These are phyloP conservation scores for Bacterosira constricta DNA, from an alignment of 108 stramenopile genomes.

Conservation along the genomic window DNA sequence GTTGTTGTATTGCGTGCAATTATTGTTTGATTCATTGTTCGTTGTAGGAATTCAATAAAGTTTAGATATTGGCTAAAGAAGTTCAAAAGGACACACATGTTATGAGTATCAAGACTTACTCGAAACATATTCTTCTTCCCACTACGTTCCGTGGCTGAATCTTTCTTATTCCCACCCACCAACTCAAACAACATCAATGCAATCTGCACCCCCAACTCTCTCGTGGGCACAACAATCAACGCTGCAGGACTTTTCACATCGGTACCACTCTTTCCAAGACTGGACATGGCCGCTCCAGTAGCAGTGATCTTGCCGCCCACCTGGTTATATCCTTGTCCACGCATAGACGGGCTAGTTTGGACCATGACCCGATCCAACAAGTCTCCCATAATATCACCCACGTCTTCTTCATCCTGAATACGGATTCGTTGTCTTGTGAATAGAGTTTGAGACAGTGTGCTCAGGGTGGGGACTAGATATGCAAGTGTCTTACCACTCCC, in stretches of 20 bases:
- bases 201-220: conserved; percentile 92
- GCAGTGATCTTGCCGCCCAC: conserved; percentile 45
- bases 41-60: not conserved
- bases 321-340: conserved; percentile 58
- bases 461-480: conserved; percentile 77
- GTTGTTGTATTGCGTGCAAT: not conserved
- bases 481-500: conserved; percentile 80
- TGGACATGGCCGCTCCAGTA: conserved; percentile 61
- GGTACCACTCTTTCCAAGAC: conserved; percentile 72
- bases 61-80: not conserved
- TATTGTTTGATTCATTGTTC: not conserved
- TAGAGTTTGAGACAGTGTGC: conserved; percentile 76
- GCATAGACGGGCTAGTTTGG: conserved; percentile 66
- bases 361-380: conserved; percentile 71
- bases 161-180: conserved; percentile 75
- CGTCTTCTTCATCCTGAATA: conserved; percentile 75
- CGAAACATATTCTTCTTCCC: conserved; percentile 75
- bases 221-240: conserved; percentile 90
- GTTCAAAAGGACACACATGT: not conserved
- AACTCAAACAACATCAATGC: conserved; percentile 69
- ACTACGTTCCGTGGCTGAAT: conserved; percentile 42
- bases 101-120: not conserved
- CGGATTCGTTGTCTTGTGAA: conserved; percentile 77
- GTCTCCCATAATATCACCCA: conserved; percentile 75
- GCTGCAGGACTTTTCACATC: conserved; percentile 83